Conservation (phyloP, 306 rosid genomes). For the Acacia melanoxylon region DNA sequence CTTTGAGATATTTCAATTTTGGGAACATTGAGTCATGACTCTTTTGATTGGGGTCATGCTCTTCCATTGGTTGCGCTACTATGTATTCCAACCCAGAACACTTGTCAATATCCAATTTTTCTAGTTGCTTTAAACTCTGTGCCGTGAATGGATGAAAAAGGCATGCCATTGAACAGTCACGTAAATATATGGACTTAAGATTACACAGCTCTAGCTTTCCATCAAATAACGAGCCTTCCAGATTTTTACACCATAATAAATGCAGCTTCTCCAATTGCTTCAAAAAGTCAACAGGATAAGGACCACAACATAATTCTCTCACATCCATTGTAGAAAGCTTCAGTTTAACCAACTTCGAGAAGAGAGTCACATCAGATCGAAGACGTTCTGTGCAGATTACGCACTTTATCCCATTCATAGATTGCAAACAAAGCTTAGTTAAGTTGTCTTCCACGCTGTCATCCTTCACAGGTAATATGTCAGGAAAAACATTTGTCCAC, state of each 20-base stretch:
- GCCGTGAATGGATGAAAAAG: neutral
- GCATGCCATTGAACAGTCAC: neutral
- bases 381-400: neutral
- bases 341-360: slow-evolving; percentile 3
- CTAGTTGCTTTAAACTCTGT: slow-evolving; percentile 8
- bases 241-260: neutral
- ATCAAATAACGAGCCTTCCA: neutral
- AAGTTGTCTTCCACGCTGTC: neutral
- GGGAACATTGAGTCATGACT: slow-evolving; percentile 2
- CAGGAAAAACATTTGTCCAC: slow-evolving; percentile 7
- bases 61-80: neutral
- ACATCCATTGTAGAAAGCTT: accelerated
- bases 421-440: neutral
- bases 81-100: neutral
- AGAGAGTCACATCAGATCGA: neutral
- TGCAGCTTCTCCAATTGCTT: neutral
- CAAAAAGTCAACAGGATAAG: neutral
- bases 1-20: slow-evolving; percentile 5
- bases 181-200: accelerated
- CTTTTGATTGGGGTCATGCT: neutral
- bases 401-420: neutral
- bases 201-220: neutral
- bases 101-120: neutral
- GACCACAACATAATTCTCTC: neutral
- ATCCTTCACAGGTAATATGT: neutral